Percentiles rank a stretch among this genome's conserved stretches.
Evolutionary conservation across 345 rosid genomes (phyloP).

Genomic region (Acer yangbiense): DNA sequence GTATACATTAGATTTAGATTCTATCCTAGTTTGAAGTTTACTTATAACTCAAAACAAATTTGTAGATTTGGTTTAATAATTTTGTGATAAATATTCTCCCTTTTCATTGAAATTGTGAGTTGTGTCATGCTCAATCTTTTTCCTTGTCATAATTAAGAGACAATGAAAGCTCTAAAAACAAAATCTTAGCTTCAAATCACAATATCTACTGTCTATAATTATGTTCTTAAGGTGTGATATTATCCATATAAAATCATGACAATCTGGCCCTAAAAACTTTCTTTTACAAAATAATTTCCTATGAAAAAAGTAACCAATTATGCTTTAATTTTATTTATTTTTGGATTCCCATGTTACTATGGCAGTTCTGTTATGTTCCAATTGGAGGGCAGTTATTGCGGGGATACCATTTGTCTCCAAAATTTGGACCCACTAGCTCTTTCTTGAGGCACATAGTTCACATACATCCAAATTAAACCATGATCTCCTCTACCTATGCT

Average conservation of each 20-base stretch:
- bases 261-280: conserved; percentile 1
- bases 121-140: background rate
- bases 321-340: background rate
- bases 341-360: background rate
- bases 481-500: background rate
- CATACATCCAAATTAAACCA: conserved; percentile 7
- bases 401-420: conserved; percentile 46
- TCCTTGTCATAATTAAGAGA: conserved; percentile 3
- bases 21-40: background rate
- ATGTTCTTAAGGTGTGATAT: conserved; percentile 1
- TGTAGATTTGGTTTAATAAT: background rate
- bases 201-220: conserved; percentile 12
- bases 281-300: background rate
- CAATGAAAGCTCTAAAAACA: conserved; percentile 5
- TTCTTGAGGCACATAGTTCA: background rate
- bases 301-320: background rate
- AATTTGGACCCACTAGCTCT: conserved; percentile 30
- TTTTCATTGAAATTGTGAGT: background rate
- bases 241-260: conserved; percentile 20
- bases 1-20: too few relatives aligned
- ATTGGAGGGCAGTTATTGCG: conserved; percentile 33
- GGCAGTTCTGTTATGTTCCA: conserved; percentile 8
- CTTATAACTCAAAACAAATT: background rate
- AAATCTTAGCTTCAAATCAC: conserved; percentile 2
- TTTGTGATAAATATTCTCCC: background rate